These are phyloP conservation scores for Hypoxylon trugodes DNA, from an alignment of 495 filamentous ascomycete genomes.

Conservation along the genomic window DNA sequence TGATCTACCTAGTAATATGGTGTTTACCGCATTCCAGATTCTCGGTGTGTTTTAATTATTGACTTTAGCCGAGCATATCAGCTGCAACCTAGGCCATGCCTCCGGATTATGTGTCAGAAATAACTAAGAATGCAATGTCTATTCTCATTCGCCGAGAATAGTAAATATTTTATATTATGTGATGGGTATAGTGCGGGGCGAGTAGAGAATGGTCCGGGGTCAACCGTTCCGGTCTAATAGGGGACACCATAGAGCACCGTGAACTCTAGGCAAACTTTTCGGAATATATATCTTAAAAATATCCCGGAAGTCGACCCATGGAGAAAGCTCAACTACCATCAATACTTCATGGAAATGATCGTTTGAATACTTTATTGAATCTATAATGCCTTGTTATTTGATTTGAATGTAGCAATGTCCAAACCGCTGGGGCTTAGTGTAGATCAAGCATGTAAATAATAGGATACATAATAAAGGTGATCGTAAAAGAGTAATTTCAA, in stretches of 20 bases:
- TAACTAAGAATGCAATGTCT: constrained; percentile 23
- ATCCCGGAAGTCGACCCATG: too few relatives aligned
- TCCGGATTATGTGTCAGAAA: constrained; percentile 26
- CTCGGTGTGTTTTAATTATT: constrained; percentile 29
- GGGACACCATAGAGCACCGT: background rate
- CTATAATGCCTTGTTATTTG: too few relatives aligned
- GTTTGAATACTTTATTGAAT: too few relatives aligned
- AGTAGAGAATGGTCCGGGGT: constrained; percentile 15
- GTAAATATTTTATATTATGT: constrained; percentile 14
- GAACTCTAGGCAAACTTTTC: too few relatives aligned
- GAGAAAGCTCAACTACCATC: too few relatives aligned
- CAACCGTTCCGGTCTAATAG: constrained; percentile 23
- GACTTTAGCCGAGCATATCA: constrained; percentile 31
- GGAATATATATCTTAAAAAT: too few relatives aligned
- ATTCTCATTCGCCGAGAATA: constrained; percentile 28
- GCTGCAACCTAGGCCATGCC: constrained; percentile 4
- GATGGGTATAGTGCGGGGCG: constrained; percentile 31
- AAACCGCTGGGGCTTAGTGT: too few relatives aligned
- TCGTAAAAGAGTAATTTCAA: constrained; percentile 6
- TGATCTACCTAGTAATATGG: background rate
- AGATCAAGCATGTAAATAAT: too few relatives aligned
- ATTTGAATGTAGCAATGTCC: too few relatives aligned
- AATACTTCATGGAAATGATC: too few relatives aligned
- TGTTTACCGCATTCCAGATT: constrained; percentile 1
- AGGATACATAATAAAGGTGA: background rate